Conservation (phyloP, 805 yeast species). For the Cephaloascus fragrans region DNA sequence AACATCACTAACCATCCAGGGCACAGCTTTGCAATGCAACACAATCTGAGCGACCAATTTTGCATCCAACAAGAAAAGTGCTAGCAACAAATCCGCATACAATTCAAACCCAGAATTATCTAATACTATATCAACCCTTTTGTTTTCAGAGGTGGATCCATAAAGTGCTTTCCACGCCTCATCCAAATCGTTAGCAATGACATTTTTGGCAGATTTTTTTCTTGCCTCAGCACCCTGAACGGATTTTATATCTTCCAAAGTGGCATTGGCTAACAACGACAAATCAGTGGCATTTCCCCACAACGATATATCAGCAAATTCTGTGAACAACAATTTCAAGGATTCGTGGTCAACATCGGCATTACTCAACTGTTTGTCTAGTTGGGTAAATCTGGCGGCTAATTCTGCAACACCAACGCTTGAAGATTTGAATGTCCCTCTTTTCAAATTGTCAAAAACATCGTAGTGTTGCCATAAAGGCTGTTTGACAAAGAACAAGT, state of each 20-base stretch:
- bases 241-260: constrained; percentile 80
- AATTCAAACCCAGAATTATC: constrained; percentile 96
- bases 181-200: constrained; percentile 66
- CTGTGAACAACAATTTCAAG: constrained; percentile 56
- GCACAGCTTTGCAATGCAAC: constrained; percentile 82
- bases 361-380: constrained; percentile 15
- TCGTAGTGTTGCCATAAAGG: constrained; percentile 53
- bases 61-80: constrained; percentile 44
- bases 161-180: constrained; percentile 49
- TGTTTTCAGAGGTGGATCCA: constrained; percentile 12
- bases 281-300: constrained; percentile 99
- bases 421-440: constrained; percentile 66
- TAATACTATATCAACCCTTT: constrained; percentile 70
- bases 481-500: constrained; percentile 29
- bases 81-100: constrained; percentile 30
- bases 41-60: constrained; percentile 55
- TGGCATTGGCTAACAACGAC: constrained; percentile 80
- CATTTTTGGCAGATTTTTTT: constrained; percentile 69
- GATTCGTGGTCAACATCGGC: constrained; percentile 26
- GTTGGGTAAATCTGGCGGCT: constrained; percentile 49
- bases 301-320: constrained; percentile 76
- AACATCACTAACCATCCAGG: constrained; percentile 98
- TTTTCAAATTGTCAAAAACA: constrained; percentile 61
- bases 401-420: constrained; percentile 72
- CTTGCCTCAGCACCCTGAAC: constrained; percentile 88